A percentile compares a stretch with the other conserved stretches of the same genome.
Conservation (phyloP, 768 basidiomycete species). For the Boletus reticulatus region DNA sequence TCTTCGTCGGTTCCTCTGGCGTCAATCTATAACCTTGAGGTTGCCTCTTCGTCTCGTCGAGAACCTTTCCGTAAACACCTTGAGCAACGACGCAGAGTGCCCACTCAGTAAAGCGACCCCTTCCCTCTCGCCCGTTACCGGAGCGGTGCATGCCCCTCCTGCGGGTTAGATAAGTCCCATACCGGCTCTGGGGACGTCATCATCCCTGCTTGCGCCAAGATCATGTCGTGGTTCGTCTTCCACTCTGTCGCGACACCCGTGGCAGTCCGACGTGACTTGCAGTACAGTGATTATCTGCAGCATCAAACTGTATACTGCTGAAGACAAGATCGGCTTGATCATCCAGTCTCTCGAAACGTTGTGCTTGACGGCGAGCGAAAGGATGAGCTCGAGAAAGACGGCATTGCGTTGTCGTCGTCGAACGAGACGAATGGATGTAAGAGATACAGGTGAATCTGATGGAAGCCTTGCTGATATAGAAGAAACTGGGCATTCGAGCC, state of each 20-base stretch:
- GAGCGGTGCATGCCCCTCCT: too few species aligned
- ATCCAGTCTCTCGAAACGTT: constrained; percentile 58
- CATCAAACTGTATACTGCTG: constrained; percentile 21
- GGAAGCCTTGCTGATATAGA: too few species aligned
- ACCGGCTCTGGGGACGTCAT: constrained; percentile 58
- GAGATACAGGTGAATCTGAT: too few species aligned
- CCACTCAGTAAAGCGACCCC: constrained; percentile 74
- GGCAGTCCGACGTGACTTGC: too few species aligned
- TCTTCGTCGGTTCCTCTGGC: too few species aligned
- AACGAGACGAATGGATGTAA: too few species aligned
- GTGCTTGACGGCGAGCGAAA: constrained; percentile 56
- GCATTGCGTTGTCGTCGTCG: too few species aligned
- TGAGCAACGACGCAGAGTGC: constrained; percentile 68
- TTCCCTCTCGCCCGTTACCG: too few species aligned
- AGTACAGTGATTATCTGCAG: background rate
- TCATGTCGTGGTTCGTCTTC: constrained; percentile 61
- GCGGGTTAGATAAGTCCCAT: constrained; percentile 19
- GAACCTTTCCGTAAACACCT: constrained; percentile 36
- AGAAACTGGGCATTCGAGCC: too few species aligned
- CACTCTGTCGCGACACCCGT: constrained; percentile 28
- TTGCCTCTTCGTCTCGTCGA: constrained; percentile 23
- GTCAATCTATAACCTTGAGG: too few species aligned
- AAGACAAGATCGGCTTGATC: constrained; percentile 69
- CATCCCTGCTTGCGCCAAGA: constrained; percentile 59
- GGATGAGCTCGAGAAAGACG: constrained; percentile 50